These are phyloP conservation scores for Truncatella angustata DNA, from an alignment of 2,329 filamentous ascomycete species.

Conservation along the genomic window DNA sequence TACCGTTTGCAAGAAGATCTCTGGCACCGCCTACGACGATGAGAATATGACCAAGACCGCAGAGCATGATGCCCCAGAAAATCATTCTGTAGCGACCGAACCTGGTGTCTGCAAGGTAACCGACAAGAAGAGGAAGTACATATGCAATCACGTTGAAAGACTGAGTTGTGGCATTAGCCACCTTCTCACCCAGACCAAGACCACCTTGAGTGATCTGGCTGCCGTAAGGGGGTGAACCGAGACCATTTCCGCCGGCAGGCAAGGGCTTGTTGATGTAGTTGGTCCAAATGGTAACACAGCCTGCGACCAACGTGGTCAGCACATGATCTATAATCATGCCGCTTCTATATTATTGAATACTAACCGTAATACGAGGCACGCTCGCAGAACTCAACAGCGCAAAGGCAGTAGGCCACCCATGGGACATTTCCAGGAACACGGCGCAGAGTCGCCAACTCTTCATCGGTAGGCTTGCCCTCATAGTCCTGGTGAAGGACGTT, in stretches of 20 bases:
- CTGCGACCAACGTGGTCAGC: conserved; percentile 1
- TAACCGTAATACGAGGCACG: conserved; percentile 60
- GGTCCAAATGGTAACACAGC: conserved; percentile 22
- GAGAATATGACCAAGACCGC: conserved; percentile 65
- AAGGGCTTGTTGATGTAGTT: conserved; percentile 64
- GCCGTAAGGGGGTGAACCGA: conserved; percentile 37
- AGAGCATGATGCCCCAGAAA: conserved; percentile 64
- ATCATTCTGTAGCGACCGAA: conserved; percentile 72
- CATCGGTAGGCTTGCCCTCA: conserved; percentile 36
- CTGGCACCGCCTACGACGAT: conserved; percentile 59
- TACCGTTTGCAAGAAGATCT: conserved; percentile 40
- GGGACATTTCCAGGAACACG: conserved; percentile 50
- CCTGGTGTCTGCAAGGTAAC: conserved; percentile 65
- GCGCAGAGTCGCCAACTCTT: conserved; percentile 37
- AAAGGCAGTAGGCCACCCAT: conserved; percentile 51
- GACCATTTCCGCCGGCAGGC: conserved; percentile 49
- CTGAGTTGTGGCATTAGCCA: conserved; percentile 47
- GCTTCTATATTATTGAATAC: no score
- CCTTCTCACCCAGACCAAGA: conserved; percentile 53
- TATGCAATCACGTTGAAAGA: conserved; percentile 59
- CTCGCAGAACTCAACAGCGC: conserved; percentile 59
- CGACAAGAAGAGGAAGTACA: conserved; percentile 51
- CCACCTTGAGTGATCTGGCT: conserved; percentile 52
- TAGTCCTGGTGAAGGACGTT: conserved; percentile 18
- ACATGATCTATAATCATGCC: background rate